Evolutionary conservation across 2,329 filamentous ascomycete species (phyloP).

Genomic region (Penicillium capsulatum): DNA sequence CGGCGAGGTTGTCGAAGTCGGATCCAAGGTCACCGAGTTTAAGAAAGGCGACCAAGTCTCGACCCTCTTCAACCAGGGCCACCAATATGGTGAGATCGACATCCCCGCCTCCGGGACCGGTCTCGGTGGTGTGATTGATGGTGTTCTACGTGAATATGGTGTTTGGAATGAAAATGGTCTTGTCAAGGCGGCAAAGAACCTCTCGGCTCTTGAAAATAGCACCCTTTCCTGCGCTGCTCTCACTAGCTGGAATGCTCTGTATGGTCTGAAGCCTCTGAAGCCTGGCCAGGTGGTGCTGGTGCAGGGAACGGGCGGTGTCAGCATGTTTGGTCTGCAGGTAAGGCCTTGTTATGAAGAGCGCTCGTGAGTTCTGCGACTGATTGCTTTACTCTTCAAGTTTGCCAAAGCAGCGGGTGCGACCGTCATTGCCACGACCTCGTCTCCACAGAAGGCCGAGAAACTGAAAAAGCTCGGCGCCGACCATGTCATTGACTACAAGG

Average conservation of each 20-base stretch:
- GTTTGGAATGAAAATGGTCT: conserved; percentile 66
- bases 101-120: conserved; percentile 47
- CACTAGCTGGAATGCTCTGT: conserved; percentile 64
- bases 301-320: conserved; percentile 60
- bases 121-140: conserved; percentile 65
- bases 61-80: conserved; percentile 57
- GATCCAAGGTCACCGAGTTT: conserved; percentile 54
- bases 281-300: conserved; percentile 56
- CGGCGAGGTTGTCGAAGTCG: conserved; percentile 50
- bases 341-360: conserved; percentile 1
- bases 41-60: conserved; percentile 55
- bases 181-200: conserved; percentile 57
- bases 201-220: conserved; percentile 52
- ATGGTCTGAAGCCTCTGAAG: conserved; percentile 52
- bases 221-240: conserved; percentile 59
- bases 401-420: conserved; percentile 50
- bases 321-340: conserved; percentile 53
- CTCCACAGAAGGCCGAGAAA: conserved; percentile 51
- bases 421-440: conserved; percentile 59
- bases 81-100: conserved; percentile 49
- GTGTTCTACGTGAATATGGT: conserved; percentile 63
- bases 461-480: conserved; percentile 56
- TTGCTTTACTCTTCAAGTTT: conserved; percentile 29
- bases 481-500: conserved; percentile 59
- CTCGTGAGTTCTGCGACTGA: background rate